These are phyloP conservation scores for Casaregolazyma lundiana DNA, from an alignment of 1,139 yeast species.

Conservation along the genomic window DNA sequence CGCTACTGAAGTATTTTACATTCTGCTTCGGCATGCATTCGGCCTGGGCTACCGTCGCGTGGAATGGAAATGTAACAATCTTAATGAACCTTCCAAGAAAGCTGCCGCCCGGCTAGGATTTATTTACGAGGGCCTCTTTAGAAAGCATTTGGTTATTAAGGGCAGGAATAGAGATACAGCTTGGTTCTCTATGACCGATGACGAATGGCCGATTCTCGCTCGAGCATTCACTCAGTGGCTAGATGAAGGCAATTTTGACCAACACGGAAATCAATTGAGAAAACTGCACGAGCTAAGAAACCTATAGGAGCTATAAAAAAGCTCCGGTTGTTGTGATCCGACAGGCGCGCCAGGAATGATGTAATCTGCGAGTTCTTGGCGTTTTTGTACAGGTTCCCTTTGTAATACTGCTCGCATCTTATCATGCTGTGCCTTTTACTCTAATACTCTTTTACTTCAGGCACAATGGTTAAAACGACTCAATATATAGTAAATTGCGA, in stretches of 20 bases:
- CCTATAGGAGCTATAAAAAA: not conserved
- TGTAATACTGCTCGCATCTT: no score
- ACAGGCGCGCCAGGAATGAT: no score
- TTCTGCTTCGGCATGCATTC: constrained; percentile 29
- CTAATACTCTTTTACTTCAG: no score
- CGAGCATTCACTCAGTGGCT: constrained; percentile 28
- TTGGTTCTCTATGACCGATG: constrained; percentile 32
- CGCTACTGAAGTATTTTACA: constrained; percentile 32
- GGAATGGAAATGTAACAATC: constrained; percentile 35
- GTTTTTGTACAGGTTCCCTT: no score
- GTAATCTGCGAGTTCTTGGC: no score
- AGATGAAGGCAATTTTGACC: constrained; percentile 29
- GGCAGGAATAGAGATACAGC: constrained; percentile 33
- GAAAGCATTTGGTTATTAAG: constrained; percentile 29
- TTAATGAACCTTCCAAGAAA: constrained; percentile 28
- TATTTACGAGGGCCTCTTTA: constrained; percentile 30
- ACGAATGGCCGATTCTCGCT: constrained; percentile 29
- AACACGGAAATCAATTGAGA: constrained; percentile 22
- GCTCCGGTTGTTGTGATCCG: no score
- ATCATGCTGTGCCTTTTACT: no score
- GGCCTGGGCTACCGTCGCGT: constrained; percentile 30
- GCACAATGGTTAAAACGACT: no score
- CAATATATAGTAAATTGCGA: no score
- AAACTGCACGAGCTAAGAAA: not conserved
- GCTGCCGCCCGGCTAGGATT: constrained; percentile 34